Conservation (phyloP, 2,329 filamentous ascomycete species). For the Neobulgaria alba region DNA sequence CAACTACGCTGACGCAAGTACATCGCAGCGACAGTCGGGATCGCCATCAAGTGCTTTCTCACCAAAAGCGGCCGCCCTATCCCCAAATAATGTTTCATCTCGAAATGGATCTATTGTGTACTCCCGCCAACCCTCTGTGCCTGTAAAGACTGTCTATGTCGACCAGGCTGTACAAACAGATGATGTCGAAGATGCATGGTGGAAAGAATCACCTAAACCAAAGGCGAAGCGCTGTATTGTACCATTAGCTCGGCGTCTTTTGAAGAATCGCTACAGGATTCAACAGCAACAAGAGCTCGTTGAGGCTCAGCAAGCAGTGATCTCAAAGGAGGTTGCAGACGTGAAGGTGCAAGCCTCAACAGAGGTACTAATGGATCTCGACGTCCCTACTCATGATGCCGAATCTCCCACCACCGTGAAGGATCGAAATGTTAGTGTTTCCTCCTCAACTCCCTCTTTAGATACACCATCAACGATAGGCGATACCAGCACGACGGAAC, state of each 20-base stretch:
- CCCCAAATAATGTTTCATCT: conserved; percentile 12
- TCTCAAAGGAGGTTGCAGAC: conserved; percentile 9
- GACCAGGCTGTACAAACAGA: conserved; percentile 27
- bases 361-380: conserved; percentile 19
- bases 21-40: conserved; percentile 24
- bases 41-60: conserved; percentile 25
- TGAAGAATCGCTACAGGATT: conserved; percentile 24
- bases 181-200: conserved; percentile 27
- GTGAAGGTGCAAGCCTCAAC: conserved; percentile 13
- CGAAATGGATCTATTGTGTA: conserved; percentile 10
- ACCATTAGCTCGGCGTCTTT: conserved; percentile 23
- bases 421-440: conserved; percentile 19
- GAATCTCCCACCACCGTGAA: conserved; percentile 19
- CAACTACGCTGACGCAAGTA: conserved; percentile 26
- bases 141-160: conserved; percentile 20
- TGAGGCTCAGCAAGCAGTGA: conserved; percentile 4
- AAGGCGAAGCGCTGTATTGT: conserved; percentile 21
- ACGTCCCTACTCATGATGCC: conserved; percentile 10
- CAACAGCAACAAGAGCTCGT: conserved; percentile 14
- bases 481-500: conserved; percentile 24
- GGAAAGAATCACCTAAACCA: conserved; percentile 14
- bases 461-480: conserved; percentile 11
- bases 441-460: conserved; percentile 21
- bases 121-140: conserved; percentile 19
- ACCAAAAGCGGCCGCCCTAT: conserved; percentile 18